A percentile compares a stretch with the other conserved stretches of the same genome.
These are phyloP conservation scores for Teunomyces pallodes DNA, from an alignment of 805 yeast genomes.

Conservation along the genomic window DNA sequence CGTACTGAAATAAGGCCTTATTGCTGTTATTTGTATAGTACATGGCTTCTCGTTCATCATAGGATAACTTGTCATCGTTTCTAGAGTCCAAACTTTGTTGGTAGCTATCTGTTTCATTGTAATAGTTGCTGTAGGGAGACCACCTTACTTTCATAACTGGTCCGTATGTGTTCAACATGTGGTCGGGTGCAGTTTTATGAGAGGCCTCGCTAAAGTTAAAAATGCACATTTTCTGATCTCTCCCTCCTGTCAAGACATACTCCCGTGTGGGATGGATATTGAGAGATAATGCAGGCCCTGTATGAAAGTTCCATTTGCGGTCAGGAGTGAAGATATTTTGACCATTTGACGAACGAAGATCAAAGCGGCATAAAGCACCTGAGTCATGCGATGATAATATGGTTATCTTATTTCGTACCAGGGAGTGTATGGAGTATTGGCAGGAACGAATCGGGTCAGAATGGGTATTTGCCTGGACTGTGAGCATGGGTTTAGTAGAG, in stretches of 20 bases:
- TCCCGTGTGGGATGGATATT: slow-evolving; percentile 87
- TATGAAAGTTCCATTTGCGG: slow-evolving; percentile 78
- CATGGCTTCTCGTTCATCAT: slow-evolving; percentile 16
- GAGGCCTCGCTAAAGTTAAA: slow-evolving; percentile 52
- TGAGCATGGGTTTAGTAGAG: slow-evolving; percentile 44
- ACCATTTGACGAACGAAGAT: slow-evolving; percentile 48
- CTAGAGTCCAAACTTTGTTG: slow-evolving; percentile 10
- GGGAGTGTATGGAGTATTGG: slow-evolving; percentile 51
- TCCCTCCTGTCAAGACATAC: slow-evolving; percentile 85
- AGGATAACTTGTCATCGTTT: slow-evolving; percentile 19
- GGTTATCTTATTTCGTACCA: slow-evolving; percentile 35
- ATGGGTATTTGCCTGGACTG: slow-evolving; percentile 50
- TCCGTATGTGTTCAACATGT: slow-evolving; percentile 68
- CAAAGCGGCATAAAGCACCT: slow-evolving; percentile 86
- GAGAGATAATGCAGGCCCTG: slow-evolving; percentile 84
- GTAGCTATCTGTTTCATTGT: slow-evolving; percentile 3
- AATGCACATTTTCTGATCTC: slow-evolving; percentile 78
- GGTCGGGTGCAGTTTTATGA: slow-evolving; percentile 51
- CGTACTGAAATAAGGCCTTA: slow-evolving; percentile 49
- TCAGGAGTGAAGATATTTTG: slow-evolving; percentile 52
- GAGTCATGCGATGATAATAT: slow-evolving; percentile 84
- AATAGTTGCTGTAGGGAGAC: slow-evolving; percentile 35
- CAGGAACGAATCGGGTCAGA: slow-evolving; percentile 68
- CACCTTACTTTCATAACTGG: slow-evolving; percentile 78
- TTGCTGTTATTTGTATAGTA: slow-evolving; percentile 18